phyloP scores from a whole-genome alignment of 2,329 filamentous ascomycete genomes.

The Apiospora hydei region DNA sequence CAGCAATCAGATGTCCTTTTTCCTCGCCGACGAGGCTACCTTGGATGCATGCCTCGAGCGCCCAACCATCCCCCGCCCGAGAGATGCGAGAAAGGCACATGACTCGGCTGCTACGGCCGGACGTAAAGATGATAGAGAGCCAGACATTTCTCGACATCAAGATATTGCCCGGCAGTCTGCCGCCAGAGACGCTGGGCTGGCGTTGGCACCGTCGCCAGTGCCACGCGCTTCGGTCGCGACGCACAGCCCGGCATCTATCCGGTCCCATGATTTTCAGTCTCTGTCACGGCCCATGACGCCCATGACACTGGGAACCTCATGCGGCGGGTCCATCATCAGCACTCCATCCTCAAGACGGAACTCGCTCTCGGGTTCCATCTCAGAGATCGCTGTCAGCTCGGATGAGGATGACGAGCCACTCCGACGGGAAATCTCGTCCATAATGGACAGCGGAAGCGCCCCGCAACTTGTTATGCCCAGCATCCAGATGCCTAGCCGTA shows the following conservation, averaged over 20 bases:
- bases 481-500: constrained; percentile 85
- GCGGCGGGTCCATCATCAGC: constrained; percentile 52
- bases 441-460: constrained; percentile 57
- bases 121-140: constrained; percentile 35
- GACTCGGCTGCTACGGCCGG: background rate
- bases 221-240: constrained; percentile 41
- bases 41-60: constrained; percentile 50
- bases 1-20: constrained; percentile 58
- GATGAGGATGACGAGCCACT: constrained; percentile 54
- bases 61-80: constrained; percentile 37
- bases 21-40: constrained; percentile 58
- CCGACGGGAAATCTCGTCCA: constrained; percentile 53
- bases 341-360: constrained; percentile 59
- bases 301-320: constrained; percentile 50
- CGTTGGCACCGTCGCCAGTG: constrained; percentile 37
- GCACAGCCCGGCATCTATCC: constrained; percentile 42
- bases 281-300: constrained; percentile 56
- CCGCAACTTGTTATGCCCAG: constrained; percentile 98
- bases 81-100: constrained; percentile 43
- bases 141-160: constrained; percentile 30
- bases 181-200: constrained; percentile 1
- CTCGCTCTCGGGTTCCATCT: constrained; percentile 57
- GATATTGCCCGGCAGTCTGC: constrained; percentile 23
- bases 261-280: constrained; percentile 38
- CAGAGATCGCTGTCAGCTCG: constrained; percentile 52